phyloP scores from a whole-genome alignment of 805 yeast species.

The Starmerella vaccinii region DNA sequence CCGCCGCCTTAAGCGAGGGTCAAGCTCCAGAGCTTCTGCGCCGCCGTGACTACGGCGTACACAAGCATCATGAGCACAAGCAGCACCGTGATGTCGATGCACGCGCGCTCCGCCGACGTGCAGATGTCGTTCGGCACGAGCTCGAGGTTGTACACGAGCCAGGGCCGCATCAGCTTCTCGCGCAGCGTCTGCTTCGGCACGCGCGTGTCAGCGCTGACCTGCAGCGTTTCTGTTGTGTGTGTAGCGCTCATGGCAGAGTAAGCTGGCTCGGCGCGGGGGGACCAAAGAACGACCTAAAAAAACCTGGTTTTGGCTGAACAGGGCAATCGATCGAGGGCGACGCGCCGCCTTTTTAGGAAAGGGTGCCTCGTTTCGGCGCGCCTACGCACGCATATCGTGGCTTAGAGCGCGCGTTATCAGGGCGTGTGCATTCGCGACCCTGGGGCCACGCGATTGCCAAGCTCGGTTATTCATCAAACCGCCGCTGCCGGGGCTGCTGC shows the following conservation, averaged over 20 bases:
- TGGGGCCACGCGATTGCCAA: neutral
- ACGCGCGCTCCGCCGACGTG: constrained; percentile 12
- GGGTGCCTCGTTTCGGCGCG: no score
- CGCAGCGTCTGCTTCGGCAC: neutral
- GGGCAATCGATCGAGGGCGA: no score
- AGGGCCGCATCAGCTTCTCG: neutral
- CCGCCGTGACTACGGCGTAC: constrained; percentile 16
- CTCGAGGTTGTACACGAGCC: constrained; percentile 17
- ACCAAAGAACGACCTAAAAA: no score
- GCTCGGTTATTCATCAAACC: neutral
- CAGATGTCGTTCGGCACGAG: constrained; percentile 17
- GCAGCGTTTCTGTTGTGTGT: neutral
- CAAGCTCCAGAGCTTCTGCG: neutral
- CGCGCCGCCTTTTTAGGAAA: no score
- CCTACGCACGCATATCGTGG: neutral
- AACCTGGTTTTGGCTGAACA: no score
- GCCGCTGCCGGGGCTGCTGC: no score
- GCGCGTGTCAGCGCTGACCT: neutral
- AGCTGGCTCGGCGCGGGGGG: no score
- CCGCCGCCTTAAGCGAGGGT: neutral
- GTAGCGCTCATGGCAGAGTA: no score
- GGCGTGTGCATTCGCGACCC: no score
- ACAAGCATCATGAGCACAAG: constrained; percentile 10
- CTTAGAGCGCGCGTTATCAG: constrained; percentile 1
- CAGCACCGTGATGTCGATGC: constrained; percentile 6